A percentile compares a stretch with the other conserved stretches of the same genome.
Conservation (phyloP, 345 rosid genomes). For the Syzygium aromaticum region DNA sequence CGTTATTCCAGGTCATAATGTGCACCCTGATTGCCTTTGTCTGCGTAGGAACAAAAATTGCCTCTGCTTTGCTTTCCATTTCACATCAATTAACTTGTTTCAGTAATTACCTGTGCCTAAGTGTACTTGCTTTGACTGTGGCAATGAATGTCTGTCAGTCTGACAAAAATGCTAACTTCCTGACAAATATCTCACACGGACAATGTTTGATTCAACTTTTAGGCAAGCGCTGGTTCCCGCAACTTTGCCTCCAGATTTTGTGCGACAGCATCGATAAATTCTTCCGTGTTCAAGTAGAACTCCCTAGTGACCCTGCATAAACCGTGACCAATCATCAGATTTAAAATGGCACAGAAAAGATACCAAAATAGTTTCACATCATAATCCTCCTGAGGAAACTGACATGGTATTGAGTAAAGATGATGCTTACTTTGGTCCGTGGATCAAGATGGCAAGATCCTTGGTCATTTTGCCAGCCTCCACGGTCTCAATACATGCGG, state of each 20-base stretch:
- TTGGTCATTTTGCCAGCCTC: slow-evolving; percentile 94
- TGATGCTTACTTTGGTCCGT: slow-evolving; percentile 67
- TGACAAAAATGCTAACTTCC: not conserved
- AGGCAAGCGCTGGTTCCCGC: slow-evolving; percentile 27
- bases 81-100: not conserved
- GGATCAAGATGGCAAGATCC: slow-evolving; percentile 83
- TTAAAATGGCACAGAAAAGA: not conserved
- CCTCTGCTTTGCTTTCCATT: not conserved
- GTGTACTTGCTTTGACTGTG: not conserved
- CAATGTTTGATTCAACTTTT: not conserved
- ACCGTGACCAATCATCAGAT: not conserved
- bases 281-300: slow-evolving; percentile 66
- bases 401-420: not conserved
- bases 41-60: not conserved
- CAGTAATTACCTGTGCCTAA: not conserved
- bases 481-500: slow-evolving; percentile 75
- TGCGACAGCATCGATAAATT: slow-evolving; percentile 81
- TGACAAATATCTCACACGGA: not conserved
- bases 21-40: not conserved
- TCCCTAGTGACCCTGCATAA: slow-evolving; percentile 65
- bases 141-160: not conserved
- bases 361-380: not conserved
- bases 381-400: not conserved
- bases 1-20: not conserved
- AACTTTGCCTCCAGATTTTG: slow-evolving; percentile 46